Conservation (phyloP, 2,329 filamentous ascomycete genomes). For the Hypoxylon rubiginosum region DNA sequence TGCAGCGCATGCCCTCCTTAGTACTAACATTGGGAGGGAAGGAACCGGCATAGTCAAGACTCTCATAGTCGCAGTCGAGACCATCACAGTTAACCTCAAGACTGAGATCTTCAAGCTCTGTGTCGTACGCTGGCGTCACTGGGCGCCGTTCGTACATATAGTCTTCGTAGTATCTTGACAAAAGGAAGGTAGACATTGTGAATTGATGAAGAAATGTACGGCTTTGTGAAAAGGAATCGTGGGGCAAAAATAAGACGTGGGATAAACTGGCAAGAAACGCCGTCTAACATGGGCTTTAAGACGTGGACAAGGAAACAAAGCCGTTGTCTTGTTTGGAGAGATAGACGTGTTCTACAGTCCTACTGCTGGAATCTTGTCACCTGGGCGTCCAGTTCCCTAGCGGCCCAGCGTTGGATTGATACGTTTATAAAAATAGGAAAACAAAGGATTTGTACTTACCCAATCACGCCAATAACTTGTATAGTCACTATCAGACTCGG, state of each 20-base stretch:
- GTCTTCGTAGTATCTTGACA: too few relatives aligned
- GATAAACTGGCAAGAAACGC: neutral
- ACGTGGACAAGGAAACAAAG: neutral
- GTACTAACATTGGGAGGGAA: slow-evolving; percentile 9
- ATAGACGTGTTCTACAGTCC: neutral
- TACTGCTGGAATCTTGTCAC: neutral
- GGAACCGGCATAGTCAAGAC: neutral
- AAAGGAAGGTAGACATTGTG: neutral
- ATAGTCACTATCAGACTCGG: slow-evolving; percentile 98
- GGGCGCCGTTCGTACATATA: too few relatives aligned
- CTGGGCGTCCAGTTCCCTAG: neutral
- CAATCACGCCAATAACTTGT: slow-evolving; percentile 99
- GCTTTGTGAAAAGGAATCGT: neutral
- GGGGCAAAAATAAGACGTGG: neutral
- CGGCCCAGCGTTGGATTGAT: neutral
- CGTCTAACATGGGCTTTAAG: neutral
- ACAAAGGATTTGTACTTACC: slow-evolving; percentile 71
- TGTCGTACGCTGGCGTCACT: neutral
- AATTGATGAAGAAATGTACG: neutral
- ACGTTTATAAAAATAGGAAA: neutral
- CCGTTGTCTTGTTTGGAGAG: neutral
- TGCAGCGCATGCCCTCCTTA: neutral
- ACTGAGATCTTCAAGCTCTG: neutral
- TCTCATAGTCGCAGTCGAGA: neutral
- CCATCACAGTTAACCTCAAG: neutral